Base-by-base conservation (phyloP, 768 basidiomycete species). In the Suillus brevipes region DNA sequence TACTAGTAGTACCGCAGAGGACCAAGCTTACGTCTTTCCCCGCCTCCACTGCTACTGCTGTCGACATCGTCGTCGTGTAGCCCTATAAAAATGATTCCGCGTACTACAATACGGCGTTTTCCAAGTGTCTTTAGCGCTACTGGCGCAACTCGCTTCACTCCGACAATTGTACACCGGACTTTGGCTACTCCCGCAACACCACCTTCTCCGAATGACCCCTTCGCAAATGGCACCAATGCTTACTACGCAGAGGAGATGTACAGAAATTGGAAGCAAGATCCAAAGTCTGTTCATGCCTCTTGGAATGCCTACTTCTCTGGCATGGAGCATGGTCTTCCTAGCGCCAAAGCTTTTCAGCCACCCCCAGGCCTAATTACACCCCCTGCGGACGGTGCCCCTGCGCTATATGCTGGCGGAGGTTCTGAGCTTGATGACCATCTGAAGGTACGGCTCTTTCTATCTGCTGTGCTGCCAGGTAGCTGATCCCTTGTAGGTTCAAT, bases 211-310 rank as follows among this genome's bases (percentile, higher is more conserved):
- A 92, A 92, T 70, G 92, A 94, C 75, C 83, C 84, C 9, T 97
- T 98, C 76, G 96, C 95, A 14, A 97, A 94, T 65, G 95, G 95
- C 49, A 95, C 91, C 49, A 98, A 97, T 78, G 84, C 94, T 28
- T 95, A 97, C 81, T 99, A 99, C 75, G 91, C 91, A 23, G 96
- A 93, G 71, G 94, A 97, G 78, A 98, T 98, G 97, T 98, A 97
- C 80, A 86, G 88, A 69, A 87, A 90, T 70, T 95, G 93, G 94
- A 86, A 85, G 77, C 85, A 92, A 80, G 94, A 99, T 78, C 93
- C 95, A 50, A 85, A 87, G 67, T 90, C 92, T 25, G 97, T 99
- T 0, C 97, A 99, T 80, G 82, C 86, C 0, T 97, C 95, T 5
- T 99, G 97, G 97, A 85, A 91, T 66, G 85, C 89, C 60, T 99